A percentile compares a stretch with the other conserved stretches of the same genome.
These are phyloP conservation scores for Trichoderma semiorbis DNA, from an alignment of 2,329 filamentous ascomycete species.

Conservation along the genomic window DNA sequence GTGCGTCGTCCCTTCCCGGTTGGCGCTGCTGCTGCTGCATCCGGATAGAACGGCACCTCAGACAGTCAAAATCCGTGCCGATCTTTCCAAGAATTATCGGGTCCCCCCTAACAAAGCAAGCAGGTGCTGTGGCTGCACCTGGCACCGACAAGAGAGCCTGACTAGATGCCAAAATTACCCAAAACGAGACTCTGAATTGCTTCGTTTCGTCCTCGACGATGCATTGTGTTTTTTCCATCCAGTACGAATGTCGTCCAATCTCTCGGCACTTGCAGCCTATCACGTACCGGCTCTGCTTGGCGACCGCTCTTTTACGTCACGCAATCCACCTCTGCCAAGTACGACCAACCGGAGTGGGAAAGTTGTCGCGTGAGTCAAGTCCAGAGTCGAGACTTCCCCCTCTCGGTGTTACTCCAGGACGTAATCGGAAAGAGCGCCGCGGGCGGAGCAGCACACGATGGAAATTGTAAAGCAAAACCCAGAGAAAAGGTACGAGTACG, in stretches of 20 bases:
- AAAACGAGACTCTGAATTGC: background rate
- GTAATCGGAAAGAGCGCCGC: conserved; percentile 6
- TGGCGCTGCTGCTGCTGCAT: conserved; percentile 13
- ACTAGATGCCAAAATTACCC: background rate
- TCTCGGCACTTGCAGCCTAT: conserved; percentile 10
- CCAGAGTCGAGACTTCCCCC: conserved; percentile 3
- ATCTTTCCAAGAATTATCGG: conserved; percentile 8
- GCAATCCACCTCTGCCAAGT: conserved; percentile 9
- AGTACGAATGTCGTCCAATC: background rate
- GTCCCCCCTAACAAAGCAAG: background rate
- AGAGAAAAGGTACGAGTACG: background rate
- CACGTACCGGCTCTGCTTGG: background rate
- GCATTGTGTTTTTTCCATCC: background rate
- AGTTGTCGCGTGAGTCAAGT: conserved; percentile 22
- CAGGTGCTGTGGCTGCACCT: background rate
- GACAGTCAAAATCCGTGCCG: conserved; percentile 6
- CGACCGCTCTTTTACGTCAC: conserved; percentile 5
- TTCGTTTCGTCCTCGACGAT: background rate
- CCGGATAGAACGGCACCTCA: conserved; percentile 18
- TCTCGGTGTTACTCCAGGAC: background rate
- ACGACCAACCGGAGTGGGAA: conserved; percentile 16
- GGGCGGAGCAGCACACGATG: background rate
- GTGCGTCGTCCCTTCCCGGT: conserved; percentile 3
- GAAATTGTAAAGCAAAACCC: background rate
- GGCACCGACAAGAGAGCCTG: background rate